A percentile compares a stretch with the other conserved stretches of the same genome.
phyloP scores from a whole-genome alignment of 1,284 basidiomycete species.

The Fomitopsis palustris region DNA sequence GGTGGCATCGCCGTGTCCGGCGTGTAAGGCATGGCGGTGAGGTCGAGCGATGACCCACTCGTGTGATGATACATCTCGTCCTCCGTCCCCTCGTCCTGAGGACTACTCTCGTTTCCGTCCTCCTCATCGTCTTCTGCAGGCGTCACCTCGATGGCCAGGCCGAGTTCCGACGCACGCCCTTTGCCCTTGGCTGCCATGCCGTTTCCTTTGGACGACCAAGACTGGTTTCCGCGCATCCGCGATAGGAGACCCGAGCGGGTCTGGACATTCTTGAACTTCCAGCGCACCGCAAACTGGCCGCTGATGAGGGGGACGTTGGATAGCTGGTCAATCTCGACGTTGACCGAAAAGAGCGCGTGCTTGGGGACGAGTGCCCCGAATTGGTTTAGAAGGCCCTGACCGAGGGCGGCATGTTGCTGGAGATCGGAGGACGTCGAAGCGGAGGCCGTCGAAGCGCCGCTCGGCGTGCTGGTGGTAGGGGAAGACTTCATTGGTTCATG shows the following conservation, averaged over 20 bases:
- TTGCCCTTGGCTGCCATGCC: conserved; percentile 31
- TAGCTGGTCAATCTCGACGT: conserved; percentile 68
- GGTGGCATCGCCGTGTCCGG: conserved; percentile 12
- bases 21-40: conserved; percentile 3
- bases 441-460: conserved; percentile 3
- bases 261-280: conserved; percentile 72
- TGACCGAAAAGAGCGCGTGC: conserved; percentile 66
- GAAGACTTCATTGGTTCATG: conserved; percentile 5
- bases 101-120: conserved; percentile 22
- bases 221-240: conserved; percentile 33
- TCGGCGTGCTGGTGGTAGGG: not conserved
- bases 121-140: conserved; percentile 24
- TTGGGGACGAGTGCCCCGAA: conserved; percentile 50
- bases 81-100: conserved; percentile 14
- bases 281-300: conserved; percentile 72
- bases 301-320: conserved; percentile 71
- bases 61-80: conserved; percentile 8
- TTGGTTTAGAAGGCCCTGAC: conserved; percentile 34
- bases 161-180: conserved; percentile 18
- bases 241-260: conserved; percentile 35
- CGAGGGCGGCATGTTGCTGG: conserved; percentile 4
- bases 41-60: conserved; percentile 6
- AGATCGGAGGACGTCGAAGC: not conserved
- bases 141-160: conserved; percentile 23
- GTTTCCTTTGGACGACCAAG: conserved; percentile 26